Conservation (phyloP, 1,284 basidiomycete genomes). For the Tilletia walkeri region DNA sequence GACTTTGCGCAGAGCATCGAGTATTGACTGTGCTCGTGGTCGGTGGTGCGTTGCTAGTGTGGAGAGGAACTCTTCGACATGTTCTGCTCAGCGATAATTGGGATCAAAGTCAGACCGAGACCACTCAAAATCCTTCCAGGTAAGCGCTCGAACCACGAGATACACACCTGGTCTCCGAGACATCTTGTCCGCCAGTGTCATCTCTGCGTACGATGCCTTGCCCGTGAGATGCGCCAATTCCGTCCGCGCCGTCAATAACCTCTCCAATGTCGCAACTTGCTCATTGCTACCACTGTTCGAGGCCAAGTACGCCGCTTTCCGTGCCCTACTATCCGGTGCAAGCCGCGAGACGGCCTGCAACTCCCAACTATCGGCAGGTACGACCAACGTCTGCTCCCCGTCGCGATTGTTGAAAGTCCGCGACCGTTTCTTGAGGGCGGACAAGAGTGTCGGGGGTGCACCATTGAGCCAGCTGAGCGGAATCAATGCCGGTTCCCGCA, state of each 20-base stretch:
- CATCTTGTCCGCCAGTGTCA: constrained; percentile 54
- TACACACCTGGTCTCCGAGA: constrained; percentile 69
- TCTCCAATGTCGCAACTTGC: constrained; percentile 46
- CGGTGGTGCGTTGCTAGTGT: constrained; percentile 43
- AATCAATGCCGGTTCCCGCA: constrained; percentile 9
- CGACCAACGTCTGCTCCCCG: not conserved
- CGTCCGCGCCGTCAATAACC: constrained; percentile 39
- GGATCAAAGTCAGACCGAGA: not conserved
- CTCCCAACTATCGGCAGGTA: constrained; percentile 13
- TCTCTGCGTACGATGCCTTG: constrained; percentile 43
- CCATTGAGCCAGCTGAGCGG: constrained; percentile 12
- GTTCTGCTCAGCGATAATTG: constrained; percentile 19
- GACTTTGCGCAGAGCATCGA: constrained; percentile 38
- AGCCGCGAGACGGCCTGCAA: constrained; percentile 1
- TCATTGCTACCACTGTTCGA: constrained; percentile 38
- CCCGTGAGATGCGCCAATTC: constrained; percentile 51
- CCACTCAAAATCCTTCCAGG: not conserved
- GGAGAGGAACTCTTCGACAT: constrained; percentile 45
- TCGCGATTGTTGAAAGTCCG: constrained; percentile 5
- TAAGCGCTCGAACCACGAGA: not conserved
- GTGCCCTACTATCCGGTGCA: constrained; percentile 73
- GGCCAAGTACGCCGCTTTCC: constrained; percentile 69
- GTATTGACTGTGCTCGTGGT: constrained; percentile 33
- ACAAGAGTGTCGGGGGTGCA: not conserved
- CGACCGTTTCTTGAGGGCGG: not conserved